Base-by-base conservation (phyloP, 169 alveolate species). In the Plasmodium sp. region DNA sequence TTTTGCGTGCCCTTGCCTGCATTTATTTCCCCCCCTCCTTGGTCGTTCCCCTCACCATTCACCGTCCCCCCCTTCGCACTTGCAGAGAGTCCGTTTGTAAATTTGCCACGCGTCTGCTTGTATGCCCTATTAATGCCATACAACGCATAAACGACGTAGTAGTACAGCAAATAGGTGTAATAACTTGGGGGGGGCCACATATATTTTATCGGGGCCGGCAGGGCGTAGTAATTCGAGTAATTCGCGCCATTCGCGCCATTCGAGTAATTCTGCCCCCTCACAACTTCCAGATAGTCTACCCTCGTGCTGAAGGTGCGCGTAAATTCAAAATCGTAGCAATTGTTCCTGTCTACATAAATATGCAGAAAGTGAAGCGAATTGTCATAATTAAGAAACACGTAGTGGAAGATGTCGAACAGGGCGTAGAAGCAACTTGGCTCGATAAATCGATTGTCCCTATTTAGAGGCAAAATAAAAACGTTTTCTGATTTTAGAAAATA, bases 371-470 rank as follows among this genome's bases (percentile, higher is more conserved):
- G n/a, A 39, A 92, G 18, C 71, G 95, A 82, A 73, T 92, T 92
- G 36, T 92, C 95, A 73, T 75, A 92, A 92, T 92, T 81, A 36
- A 71, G 71, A 72, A 92, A 92, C 58, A 92, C 85, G 67, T 92
- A 92, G 31, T 92, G 73, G 79, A 71, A 92, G 41, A 92, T 92
- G 75, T 82, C 95, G 56, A 92, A 92, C 16, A 92, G 18, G 0
- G 95, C 18, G 73, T 92, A 92, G 43, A 92, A 92, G 48, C 83
- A 71, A 10, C 56, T 22, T 14, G 95, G 92, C 48, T 75, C 83
- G 2, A 51, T 22, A 92, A 92, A 92, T 45, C 41, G 41, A 0
- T 92, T 81, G 22, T 92, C 92, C 48, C 62, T 92, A 82, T 92
- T 92, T 45, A 92, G 77, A 10, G 95, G 95, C 58, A 92, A 83